phyloP scores from a whole-genome alignment of 768 basidiomycete genomes.

The Naganishia vaughanmartiniae region DNA sequence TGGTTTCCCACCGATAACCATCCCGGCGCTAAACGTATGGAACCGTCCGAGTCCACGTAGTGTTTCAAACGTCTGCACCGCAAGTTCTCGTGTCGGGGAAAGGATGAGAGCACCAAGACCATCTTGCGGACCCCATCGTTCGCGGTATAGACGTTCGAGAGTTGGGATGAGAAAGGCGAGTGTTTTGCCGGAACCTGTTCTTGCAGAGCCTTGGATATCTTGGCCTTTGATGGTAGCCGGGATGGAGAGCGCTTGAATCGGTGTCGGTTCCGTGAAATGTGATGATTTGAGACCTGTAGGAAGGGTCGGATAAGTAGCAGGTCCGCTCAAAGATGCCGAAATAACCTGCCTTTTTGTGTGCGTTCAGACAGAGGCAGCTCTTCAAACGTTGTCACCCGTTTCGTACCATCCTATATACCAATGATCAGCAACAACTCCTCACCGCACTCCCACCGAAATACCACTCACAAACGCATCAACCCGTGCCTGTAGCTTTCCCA shows the following conservation, averaged over 20 bases:
- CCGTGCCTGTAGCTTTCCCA: constrained; percentile 46
- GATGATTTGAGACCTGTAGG: constrained; percentile 74
- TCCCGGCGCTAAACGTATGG: constrained; percentile 87
- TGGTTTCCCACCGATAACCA: constrained; percentile 95
- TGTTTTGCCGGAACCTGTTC: constrained; percentile 72
- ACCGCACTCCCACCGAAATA: too few species aligned
- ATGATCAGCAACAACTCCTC: not conserved
- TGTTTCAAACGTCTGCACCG: constrained; percentile 97
- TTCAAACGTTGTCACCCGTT: constrained; percentile 62
- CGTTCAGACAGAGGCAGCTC: constrained; percentile 74
- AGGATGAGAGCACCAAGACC: constrained; percentile 85
- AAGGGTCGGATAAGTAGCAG: not conserved
- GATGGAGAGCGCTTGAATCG: constrained; percentile 66
- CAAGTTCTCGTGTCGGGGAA: constrained; percentile 89
- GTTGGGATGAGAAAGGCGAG: constrained; percentile 69
- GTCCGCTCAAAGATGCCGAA: not conserved
- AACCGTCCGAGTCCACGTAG: constrained; percentile 86
- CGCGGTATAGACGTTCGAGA: constrained; percentile 64
- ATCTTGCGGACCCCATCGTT: constrained; percentile 70
- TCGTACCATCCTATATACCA: constrained; percentile 57
- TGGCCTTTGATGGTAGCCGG: constrained; percentile 63
- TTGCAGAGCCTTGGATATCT: constrained; percentile 68
- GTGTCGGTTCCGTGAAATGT: constrained; percentile 82
- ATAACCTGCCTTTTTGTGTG: constrained; percentile 54
- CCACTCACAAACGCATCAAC: constrained; percentile 52